Base-by-base conservation (phyloP, 495 filamentous ascomycete genomes). In the Ramalina peruviana region DNA sequence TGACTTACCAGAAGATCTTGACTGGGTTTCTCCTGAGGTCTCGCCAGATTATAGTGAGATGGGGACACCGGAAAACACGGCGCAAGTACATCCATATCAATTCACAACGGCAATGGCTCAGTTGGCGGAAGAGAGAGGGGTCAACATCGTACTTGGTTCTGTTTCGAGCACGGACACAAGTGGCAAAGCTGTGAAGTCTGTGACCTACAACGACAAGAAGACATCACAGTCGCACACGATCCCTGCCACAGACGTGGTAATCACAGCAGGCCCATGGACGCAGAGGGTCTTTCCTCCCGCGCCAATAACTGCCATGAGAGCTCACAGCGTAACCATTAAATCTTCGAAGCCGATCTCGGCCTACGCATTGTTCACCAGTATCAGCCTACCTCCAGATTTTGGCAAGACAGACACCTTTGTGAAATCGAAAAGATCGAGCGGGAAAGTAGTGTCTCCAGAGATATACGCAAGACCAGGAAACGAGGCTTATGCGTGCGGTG, bases 181-280 rank as follows among this genome's bases (percentile, higher is more conserved):
- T 4, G 66, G 66, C 1, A 61, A 68, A 17, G 59, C 55, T 7
- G 82, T 92, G 11, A 67, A 78, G 52, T 79, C 75, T 11, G 76
- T 97, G 41, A 83, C 80, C 6, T 98, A 94, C 60, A 71, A 70
- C 46, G 79, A 86, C 46, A 86, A 83, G 54, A 70, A 63, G 41
- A 78, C 72, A 4, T 72, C 69, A 13, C 65, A 72, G 53, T 62
- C 66, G 2, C 68, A 70, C 19, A 82, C 85, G 1, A 69, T 87
- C 41, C 70, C 75, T 13, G 86, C 89, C 13, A 92, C 87, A 10
- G 86, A 87, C 58, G 74, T 94, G 3, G 71, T 97, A 25, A 67
- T 98, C 21, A 71, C 88, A 9, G 88, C 92, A 11, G 92, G 92
- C 0, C 92, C 92, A 3, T 98, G 92, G 92, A 94, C 89, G 0